Base-by-base conservation (phyloP, 306 rosid species). In the Lathyrus tuberosus region DNA sequence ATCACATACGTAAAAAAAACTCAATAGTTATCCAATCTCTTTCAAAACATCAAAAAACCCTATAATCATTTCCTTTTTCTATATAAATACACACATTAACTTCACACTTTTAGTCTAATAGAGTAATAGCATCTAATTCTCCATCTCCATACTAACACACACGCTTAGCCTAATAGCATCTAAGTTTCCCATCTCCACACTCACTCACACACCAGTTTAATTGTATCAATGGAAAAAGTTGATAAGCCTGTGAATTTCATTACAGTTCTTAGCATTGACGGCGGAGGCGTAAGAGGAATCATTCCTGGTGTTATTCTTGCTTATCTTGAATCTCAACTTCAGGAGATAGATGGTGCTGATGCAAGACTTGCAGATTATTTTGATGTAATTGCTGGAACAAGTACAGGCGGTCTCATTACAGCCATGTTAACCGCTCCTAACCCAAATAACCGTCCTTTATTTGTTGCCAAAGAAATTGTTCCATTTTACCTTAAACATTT, bases 201-300 rank as follows among this genome's bases (percentile, higher is more conserved):
- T 26, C 47, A 13, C 60, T 1, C 3, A 22, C 5, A 52, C 38
- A 8, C n/a, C 20, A 33, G 15, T 24, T 73, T 56, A 48, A 57
- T 31, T 28, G 41, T 10, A 59, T 35, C 52, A 11, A 72, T 59
- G 78, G 71, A 65, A 72, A 60, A 38, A 46, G 37, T 22, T 43
- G n/a, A n/a, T n/a, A 12, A 2, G 18, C 48, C 30, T 57, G 65
- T 8, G 22, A 54, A 76, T 35, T 28, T 60, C 31, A 41, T 76
- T 1, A 67, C 81, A 2, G 59, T 81, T 76, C 84, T 81, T 24
- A 72, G 79, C 72, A 76, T 81, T 62, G 84, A 81, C 18, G 81
- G 84, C 0, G 81, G 81, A 17, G 81, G 84, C 9, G 61, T 81
- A 13, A 33, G 84, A 53, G 84, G 84, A 77, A 69, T 81, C 73